A percentile compares a stretch with the other conserved stretches of the same genome.
Evolutionary conservation across 2,329 filamentous ascomycete genomes (phyloP).

Genomic region (Fusarium lyarnte): DNA sequence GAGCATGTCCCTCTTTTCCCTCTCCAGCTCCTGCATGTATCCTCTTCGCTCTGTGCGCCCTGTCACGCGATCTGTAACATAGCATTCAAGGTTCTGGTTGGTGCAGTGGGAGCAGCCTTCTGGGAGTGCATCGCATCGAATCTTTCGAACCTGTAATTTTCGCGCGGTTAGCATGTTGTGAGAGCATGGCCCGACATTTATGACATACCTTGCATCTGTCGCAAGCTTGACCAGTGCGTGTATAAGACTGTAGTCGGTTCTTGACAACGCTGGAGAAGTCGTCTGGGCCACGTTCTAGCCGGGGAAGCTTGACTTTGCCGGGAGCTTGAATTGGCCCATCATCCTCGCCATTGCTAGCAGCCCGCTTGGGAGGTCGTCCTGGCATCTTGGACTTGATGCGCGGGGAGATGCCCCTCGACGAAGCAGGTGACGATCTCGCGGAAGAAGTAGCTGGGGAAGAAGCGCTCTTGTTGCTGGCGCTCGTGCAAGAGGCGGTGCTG

Average conservation of each 20-base stretch:
- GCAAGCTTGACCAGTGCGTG: conserved; percentile 83
- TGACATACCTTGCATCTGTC: conserved; percentile 82
- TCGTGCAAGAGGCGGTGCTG: conserved; percentile 22
- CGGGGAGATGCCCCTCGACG: conserved; percentile 30
- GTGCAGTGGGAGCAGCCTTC: conserved; percentile 85
- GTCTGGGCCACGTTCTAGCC: conserved; percentile 58
- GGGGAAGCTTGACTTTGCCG: conserved; percentile 59
- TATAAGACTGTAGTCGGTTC: conserved; percentile 64
- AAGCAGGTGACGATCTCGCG: conserved; percentile 23
- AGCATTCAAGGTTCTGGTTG: conserved; percentile 80
- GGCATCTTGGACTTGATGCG: conserved; percentile 38
- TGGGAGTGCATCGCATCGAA: conserved; percentile 82
- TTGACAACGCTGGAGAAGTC: conserved; percentile 67
- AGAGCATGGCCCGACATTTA: neutral
- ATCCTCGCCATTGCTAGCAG: conserved; percentile 45
- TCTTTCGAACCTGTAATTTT: conserved; percentile 75
- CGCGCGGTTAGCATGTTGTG: conserved; percentile 13
- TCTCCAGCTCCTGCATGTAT: conserved; percentile 80
- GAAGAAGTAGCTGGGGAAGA: conserved; percentile 19
- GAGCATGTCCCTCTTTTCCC: conserved; percentile 74
- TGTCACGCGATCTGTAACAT: conserved; percentile 87
- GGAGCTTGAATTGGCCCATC: conserved; percentile 39
- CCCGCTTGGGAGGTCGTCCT: conserved; percentile 38
- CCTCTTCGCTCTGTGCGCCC: conserved; percentile 82
- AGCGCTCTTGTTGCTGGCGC: conserved; percentile 14